These are phyloP conservation scores for Pisolithus albus DNA, from an alignment of 768 basidiomycete species.

Conservation along the genomic window DNA sequence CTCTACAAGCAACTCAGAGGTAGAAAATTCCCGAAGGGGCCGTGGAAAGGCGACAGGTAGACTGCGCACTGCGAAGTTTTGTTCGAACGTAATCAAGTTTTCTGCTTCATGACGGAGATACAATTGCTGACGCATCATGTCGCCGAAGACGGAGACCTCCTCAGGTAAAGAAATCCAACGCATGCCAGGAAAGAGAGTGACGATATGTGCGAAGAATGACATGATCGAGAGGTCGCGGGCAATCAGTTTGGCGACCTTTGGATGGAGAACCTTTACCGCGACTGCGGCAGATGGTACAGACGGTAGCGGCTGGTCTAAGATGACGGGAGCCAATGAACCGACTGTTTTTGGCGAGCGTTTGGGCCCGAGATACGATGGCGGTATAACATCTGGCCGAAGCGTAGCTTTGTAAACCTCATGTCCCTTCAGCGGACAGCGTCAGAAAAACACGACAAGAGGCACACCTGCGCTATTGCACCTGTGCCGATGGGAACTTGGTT, in stretches of 20 bases:
- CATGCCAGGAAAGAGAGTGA: slow-evolving; percentile 85
- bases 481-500: slow-evolving; percentile 86
- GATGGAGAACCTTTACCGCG: slow-evolving; percentile 95
- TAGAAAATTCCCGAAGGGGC: slow-evolving; percentile 78
- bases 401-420: slow-evolving; percentile 81
- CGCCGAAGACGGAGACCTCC: slow-evolving; percentile 90
- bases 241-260: slow-evolving; percentile 75
- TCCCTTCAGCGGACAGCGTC: neutral
- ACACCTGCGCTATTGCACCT: slow-evolving; percentile 89
- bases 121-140: slow-evolving; percentile 94
- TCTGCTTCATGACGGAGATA: slow-evolving; percentile 87
- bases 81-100: slow-evolving; percentile 79
- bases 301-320: slow-evolving; percentile 49
- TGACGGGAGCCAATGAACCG: slow-evolving; percentile 46
- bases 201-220: slow-evolving; percentile 77
- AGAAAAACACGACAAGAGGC: neutral
- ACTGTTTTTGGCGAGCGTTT: slow-evolving; percentile 49
- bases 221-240: slow-evolving; percentile 90
- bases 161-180: slow-evolving; percentile 94
- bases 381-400: slow-evolving; percentile 76
- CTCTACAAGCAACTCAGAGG: slow-evolving; percentile 77
- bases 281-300: slow-evolving; percentile 80
- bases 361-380: slow-evolving; percentile 76
- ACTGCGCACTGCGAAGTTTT: slow-evolving; percentile 73
- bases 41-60: slow-evolving; percentile 87